Base-by-base conservation (phyloP, 345 rosid genomes). In the Nasturtium officinale region DNA sequence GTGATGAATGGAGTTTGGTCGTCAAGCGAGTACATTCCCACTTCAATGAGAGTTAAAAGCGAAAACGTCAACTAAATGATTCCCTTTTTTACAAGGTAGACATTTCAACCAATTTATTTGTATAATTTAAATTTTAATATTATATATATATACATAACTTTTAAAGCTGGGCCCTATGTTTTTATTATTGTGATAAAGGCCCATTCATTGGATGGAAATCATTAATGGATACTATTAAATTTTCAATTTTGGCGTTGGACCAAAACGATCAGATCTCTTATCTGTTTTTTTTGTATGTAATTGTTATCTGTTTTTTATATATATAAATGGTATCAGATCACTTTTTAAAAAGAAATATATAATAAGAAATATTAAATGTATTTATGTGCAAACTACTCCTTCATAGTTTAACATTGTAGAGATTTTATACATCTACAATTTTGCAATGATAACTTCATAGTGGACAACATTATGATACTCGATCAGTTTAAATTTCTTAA, bases 21-120 rank as follows among this genome's bases (percentile, higher is more conserved):
- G 71, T 70, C 80, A 77, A 67, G 76, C 71, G 65, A 77, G 61
- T 56, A 55, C 72, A 77, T 76, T 55, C 52, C 71, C 79, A 69
- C 75, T 61, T 17, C 17, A 45, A 68, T 53, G 12, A 58, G 59
- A 61, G 28, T 66, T 13, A 26, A 47, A 46, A 38, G 29, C 40
- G 1, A 60, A 21, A 61, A 84, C 65, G 79, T 68, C 70, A 54
- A 30, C 13, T 32, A 47, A 5, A 46, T 57, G 56, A 42, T 18
- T 48, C 26, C 5, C 26, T 50, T 20, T 50, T 21, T 1, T 3
- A 0, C 0, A 42, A 9, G 12, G 5, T 1, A 40, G 0, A 12
- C 45, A 15, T 42, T 42, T 42, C 32, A 20, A 30, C 61, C 46
- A 54, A 23, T 40, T 58, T 48, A 37, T 58, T 23, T 23, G 61